Base-by-base conservation (phyloP, 441 rosid genomes). In the Arabidopsis hybrid region DNA sequence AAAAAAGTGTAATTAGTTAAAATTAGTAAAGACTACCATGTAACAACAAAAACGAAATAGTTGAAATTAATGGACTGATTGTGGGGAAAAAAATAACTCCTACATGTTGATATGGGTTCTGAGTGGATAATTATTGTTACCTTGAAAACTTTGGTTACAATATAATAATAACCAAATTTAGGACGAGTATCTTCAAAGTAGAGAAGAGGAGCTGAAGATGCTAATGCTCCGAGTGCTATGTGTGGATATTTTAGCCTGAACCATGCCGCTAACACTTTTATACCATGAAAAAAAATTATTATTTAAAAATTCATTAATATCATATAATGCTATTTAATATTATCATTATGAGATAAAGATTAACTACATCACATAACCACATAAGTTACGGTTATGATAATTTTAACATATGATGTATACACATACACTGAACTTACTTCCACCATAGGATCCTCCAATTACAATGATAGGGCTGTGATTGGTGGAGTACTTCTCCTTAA, bases 371-470 rank as follows among this genome's bases (percentile, higher is more conserved):
- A 18, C 16, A 64, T 7, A 66, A 40, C n/a, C 67, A 49, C 40
- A 46, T 36, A 32, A 63, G 12, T 46, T 73, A 65, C 56, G 32
- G 17, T 35, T 65, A 6, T 14, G 21, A 57, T 32, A 55, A 11
- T 13, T 65, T 65, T 2, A 17, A 34, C 39, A 26, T 36, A 46
- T 26, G 26, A 21, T 21, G 26, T 21, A 21, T 21, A 21, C 26
- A 21, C 26, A 61, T 42, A 36, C 0, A 70, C 14, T 60, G 74
- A 17, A 74, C 85, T 71, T 88, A 91, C 97, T 89, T 89, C 93
- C 95, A 8, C 95, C 93, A 7, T 91, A 91, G 11, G 93, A 91
- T 76, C 91, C 97, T 64, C 95, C 93, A 4, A 85, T 40, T 58
- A 89, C 95, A 13, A 91, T 88, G 14, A 88, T 83, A 10, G 93